Base-by-base conservation (phyloP, 495 filamentous ascomycete genomes). In the Evernia prunastri region DNA sequence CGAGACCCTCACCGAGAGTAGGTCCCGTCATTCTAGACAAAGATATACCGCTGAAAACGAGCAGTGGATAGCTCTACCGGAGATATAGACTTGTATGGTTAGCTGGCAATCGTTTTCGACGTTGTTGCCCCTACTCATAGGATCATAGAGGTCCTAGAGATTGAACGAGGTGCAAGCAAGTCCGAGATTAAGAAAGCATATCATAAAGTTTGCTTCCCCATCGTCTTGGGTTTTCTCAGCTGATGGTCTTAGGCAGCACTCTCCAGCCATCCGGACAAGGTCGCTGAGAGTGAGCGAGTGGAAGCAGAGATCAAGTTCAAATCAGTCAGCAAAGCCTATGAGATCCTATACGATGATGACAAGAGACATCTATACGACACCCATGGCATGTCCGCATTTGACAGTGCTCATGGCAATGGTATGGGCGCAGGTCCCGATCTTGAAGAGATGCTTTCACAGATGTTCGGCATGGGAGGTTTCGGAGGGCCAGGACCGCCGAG, bases 131-230 rank as follows among this genome's bases (percentile, higher is more conserved):
- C 49, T 62, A 58, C 66, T 70, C n/a, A 70, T 31, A 23, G n/a
- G 29, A 18, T 17, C 43, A 63, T 66, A 87, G 93, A 87, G 77
- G 80, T 96, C 73, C 84, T 98, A 56, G 88, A 86, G 49, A 78
- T 97, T 67, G 76, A 84, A 63, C 84, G 80, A 67, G 74, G 74
- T 56, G 88, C 93, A 45, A 86, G 78, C 71, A 89, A 90, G 70
- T 82, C 87, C 67, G 91, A 97, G 63, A 89, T 98, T 76, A 96
- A 95, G 74, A 96, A 97, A 74, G 95, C 94, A 47, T 98, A 97
- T 76, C 89, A 92, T 76, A 97, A 96, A 85, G 94, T 91, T 69
- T 66, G 73, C 71, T 56, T 20, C 20, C 31, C 40, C 29, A 11
- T 63, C 23, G 35, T 35, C 37, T 54, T 40, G 6, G 33, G 31